These are phyloP conservation scores for Chrysanthemum seticuspe DNA, from an alignment of 129 eudicot species.

Conservation along the genomic window DNA sequence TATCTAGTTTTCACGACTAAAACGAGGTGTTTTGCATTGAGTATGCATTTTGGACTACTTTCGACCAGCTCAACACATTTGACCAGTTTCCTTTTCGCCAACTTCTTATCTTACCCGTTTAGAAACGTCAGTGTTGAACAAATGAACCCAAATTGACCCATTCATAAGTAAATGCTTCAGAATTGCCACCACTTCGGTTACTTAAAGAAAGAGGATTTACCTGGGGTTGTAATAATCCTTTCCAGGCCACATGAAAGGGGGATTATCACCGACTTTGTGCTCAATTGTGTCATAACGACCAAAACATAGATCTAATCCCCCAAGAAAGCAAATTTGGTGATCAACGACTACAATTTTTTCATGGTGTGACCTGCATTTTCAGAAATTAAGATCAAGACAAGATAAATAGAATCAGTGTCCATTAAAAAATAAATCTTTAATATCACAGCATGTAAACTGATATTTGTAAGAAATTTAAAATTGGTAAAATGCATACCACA, in stretches of 20 bases:
- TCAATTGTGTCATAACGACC: slow-evolving; percentile 94
- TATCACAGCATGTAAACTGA: slow-evolving; percentile 9
- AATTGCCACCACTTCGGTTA: not conserved
- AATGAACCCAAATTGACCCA: not conserved
- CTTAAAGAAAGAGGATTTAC: slow-evolving; percentile 32
- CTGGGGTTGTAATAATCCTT: slow-evolving; percentile 98
- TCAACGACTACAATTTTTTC: slow-evolving; percentile 92
- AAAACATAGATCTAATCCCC: slow-evolving; percentile 98
- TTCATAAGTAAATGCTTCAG: not conserved
- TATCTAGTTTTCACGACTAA: too few relatives aligned
- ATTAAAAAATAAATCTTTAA: not conserved
- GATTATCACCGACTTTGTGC: slow-evolving; percentile 74
- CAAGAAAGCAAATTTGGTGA: slow-evolving; percentile 74
- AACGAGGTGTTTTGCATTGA: not conserved
- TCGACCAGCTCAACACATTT: too few relatives aligned
- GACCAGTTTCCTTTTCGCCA: too few relatives aligned
- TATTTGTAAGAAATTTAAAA: slow-evolving; percentile 2
- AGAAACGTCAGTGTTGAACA: not conserved
- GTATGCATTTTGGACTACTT: too few relatives aligned
- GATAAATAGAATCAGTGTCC: slow-evolving; percentile 11
- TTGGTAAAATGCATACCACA: slow-evolving; percentile 57
- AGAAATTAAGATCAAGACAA: slow-evolving; percentile 4
- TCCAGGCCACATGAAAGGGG: slow-evolving; percentile 87
- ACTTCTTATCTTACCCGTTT: not conserved
- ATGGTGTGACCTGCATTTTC: slow-evolving; percentile 89